phyloP scores from a whole-genome alignment of 2,329 filamentous ascomycete genomes.

The Aureobasidium namibiae region DNA sequence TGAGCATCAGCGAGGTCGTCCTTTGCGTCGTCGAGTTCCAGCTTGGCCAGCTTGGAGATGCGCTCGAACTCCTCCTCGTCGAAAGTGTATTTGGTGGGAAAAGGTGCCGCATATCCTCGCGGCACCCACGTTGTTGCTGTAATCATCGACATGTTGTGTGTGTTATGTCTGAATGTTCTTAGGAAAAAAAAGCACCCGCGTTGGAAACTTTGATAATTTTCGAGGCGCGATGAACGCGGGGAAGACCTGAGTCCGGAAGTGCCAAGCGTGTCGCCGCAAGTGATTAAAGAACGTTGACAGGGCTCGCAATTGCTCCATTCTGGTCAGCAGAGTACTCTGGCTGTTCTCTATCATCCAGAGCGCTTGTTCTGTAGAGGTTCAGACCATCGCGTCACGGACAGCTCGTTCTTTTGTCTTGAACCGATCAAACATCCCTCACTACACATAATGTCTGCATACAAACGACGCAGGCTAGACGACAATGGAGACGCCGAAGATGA shows the following conservation, averaged over 20 bases:
- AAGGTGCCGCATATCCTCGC: slow-evolving; percentile 42
- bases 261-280: slow-evolving; percentile 1
- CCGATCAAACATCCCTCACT: neutral
- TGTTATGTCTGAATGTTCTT: neutral
- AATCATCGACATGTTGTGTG: slow-evolving; percentile 45
- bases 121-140: slow-evolving; percentile 47
- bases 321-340: no score
- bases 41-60: slow-evolving; percentile 43
- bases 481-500: slow-evolving; percentile 45
- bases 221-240: neutral
- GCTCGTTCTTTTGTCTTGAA: neutral
- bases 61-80: slow-evolving; percentile 45
- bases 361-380: neutral
- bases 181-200: neutral
- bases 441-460: slow-evolving; percentile 24
- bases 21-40: slow-evolving; percentile 82
- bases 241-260: neutral
- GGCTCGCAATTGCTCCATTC: neutral
- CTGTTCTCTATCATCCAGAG: no score
- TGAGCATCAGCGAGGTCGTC: slow-evolving; percentile 70
- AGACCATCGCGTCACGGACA: neutral
- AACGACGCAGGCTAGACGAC: slow-evolving; percentile 51
- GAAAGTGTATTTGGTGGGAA: slow-evolving; percentile 42
- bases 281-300: neutral
- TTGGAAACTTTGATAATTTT: slow-evolving; percentile 3